Conservation (phyloP, 805 yeast species). For the Candida vartiovaarae region DNA sequence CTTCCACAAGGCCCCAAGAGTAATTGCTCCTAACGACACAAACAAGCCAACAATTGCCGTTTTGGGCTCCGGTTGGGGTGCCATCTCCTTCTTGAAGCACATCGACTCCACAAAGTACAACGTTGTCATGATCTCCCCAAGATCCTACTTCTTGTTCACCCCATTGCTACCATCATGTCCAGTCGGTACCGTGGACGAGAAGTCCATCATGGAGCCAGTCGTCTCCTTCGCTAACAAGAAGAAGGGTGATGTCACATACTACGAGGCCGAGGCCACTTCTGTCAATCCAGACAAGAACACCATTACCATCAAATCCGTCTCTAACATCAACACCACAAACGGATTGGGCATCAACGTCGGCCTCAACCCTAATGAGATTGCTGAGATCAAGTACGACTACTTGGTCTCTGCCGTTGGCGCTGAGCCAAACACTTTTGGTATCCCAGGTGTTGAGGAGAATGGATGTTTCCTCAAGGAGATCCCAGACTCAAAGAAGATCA, state of each 20-base stretch:
- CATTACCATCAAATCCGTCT: constrained; percentile 48
- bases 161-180: constrained; percentile 91
- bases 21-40: constrained; percentile 26
- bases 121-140: constrained; percentile 83
- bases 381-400: constrained; percentile 64
- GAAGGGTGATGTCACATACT: constrained; percentile 71
- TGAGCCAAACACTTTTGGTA: constrained; percentile 87
- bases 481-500: constrained; percentile 74
- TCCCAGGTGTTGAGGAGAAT: constrained; percentile 82
- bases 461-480: constrained; percentile 87
- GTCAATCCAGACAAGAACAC: constrained; percentile 71
- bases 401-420: constrained; percentile 91
- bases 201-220: constrained; percentile 92
- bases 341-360: constrained; percentile 25
- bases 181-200: constrained; percentile 83
- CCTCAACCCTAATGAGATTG: constrained; percentile 32
- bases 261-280: constrained; percentile 85
- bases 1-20: constrained; percentile 32
- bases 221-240: constrained; percentile 76
- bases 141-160: constrained; percentile 90
- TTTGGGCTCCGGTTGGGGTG: constrained; percentile 93
- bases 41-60: constrained; percentile 46
- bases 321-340: constrained; percentile 31
- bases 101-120: constrained; percentile 84
- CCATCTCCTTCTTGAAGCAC: constrained; percentile 75